Evolutionary conservation across 768 basidiomycete species (phyloP).

Genomic region (Tylopilus sp.): DNA sequence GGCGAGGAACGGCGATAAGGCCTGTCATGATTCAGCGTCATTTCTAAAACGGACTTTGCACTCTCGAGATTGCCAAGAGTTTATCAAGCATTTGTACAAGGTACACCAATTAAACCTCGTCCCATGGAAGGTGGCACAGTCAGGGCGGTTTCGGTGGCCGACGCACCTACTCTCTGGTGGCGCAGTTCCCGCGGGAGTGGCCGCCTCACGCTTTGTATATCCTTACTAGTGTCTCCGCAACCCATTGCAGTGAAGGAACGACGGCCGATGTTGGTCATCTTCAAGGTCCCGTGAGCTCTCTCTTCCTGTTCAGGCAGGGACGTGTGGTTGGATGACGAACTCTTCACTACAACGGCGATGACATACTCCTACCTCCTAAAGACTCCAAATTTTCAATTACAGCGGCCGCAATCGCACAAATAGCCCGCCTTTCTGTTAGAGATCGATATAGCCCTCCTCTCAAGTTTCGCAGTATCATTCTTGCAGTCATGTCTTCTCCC

Average conservation of each 20-base stretch:
- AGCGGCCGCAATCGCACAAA: background rate
- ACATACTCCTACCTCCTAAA: slow-evolving; percentile 3
- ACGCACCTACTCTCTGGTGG: background rate
- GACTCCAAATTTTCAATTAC: background rate
- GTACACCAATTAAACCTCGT: background rate
- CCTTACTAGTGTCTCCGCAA: background rate
- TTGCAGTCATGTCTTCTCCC: slow-evolving; percentile 40
- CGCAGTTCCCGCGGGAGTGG: background rate
- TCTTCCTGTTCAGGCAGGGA: background rate
- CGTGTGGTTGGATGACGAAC: background rate
- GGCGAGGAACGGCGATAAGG: background rate
- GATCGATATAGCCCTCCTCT: background rate
- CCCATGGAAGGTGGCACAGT: background rate
- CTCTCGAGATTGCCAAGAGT: slow-evolving; percentile 12
- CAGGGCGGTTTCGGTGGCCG: slow-evolving; percentile 5
- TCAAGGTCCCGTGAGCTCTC: background rate
- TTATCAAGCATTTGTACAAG: background rate
- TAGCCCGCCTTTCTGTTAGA: background rate
- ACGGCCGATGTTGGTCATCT: background rate
- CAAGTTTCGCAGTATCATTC: background rate
- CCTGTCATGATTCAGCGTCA: slow-evolving; percentile 3
- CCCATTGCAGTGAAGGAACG: background rate
- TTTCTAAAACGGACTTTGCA: slow-evolving; percentile 4
- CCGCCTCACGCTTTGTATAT: background rate
- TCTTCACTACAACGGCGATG: background rate